Evolutionary conservation across 2,329 filamentous ascomycete species (phyloP), one percentile per base, ranked within the genome.

Genomic region (Didymella arachidicola): DNA sequence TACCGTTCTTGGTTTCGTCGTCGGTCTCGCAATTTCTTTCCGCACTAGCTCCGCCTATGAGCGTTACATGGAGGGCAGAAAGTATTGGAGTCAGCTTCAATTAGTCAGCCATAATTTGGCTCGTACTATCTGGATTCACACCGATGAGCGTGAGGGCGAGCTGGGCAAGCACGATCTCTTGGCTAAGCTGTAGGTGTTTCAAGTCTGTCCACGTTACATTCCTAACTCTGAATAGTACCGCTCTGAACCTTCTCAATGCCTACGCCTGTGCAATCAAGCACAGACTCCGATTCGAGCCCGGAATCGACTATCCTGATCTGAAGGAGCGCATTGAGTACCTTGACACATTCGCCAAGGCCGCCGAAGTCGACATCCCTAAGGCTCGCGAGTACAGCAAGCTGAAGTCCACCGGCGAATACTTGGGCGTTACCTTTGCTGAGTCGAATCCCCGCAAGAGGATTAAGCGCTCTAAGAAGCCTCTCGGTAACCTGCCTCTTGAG

Each of bases 401-500:
- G 79, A 91, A 92, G 77, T 78, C 80, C 2, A 74, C 84, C 1
- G 91, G 91, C 44, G 87, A 91, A 71, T 91, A 90, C 64, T 83
- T 96, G 0, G 92, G 92, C 4, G 77, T 96, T 6, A 87, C 89
- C 0, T 91, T 94, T 69, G 90, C 91, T 5, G 83, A 87, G 57
- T 90, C 87, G 51, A 95, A 95, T 77, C 92, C 92, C 0, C 84
- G 90, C 57, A 93, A 93, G 79, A 78, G 85, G 44, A 82, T 95
- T 76, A 95, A 95, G 82, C 84, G 85, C 42, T 85, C 90, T 14
- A 84, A 86, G 62, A 86, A 84, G 65, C 90, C 91, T 1, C 82
- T 94, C 12, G 92, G 92, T 53, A 93, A 96, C 74, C 82, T 94
- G n/a, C 92, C 92, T 0, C 81, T 94, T 8, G 92, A 96, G 74